phyloP scores from a whole-genome alignment of 2,329 filamentous ascomycete genomes.

The Hypoxylon sp. region DNA sequence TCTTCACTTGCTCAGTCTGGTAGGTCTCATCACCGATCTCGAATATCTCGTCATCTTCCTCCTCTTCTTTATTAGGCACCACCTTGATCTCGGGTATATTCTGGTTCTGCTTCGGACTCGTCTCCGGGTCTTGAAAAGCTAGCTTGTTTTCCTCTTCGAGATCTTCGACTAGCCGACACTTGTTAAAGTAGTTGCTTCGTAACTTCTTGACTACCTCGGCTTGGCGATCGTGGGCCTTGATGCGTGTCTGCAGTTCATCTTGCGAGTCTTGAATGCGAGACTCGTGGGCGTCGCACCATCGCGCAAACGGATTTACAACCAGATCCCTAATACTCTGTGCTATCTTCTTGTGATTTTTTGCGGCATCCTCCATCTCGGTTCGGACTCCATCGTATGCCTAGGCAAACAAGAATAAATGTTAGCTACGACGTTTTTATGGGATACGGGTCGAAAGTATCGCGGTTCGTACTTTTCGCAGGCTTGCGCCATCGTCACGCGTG shows the following conservation, averaged over 20 bases:
- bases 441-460: conserved; percentile 19
- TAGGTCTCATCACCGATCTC: conserved; percentile 95
- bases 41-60: conserved; percentile 81
- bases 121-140: conserved; percentile 90
- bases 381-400: conserved; percentile 96
- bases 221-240: conserved; percentile 95
- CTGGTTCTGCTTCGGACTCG: conserved; percentile 72
- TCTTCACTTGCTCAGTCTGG: conserved; percentile 88
- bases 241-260: conserved; percentile 89
- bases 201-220: conserved; percentile 92
- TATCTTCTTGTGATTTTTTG: conserved; percentile 94
- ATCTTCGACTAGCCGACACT: conserved; percentile 95
- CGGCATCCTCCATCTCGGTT: conserved; percentile 90
- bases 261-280: conserved; percentile 92
- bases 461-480: conserved; percentile 84
- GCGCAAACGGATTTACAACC: conserved; percentile 92
- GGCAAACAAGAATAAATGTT: conserved; percentile 27
- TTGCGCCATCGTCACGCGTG: conserved; percentile 92
- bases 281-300: conserved; percentile 97
- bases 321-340: conserved; percentile 96
- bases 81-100: conserved; percentile 90
- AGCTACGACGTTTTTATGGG: conserved; percentile 42
- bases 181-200: conserved; percentile 98
- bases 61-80: conserved; percentile 74
- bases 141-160: conserved; percentile 99